These are phyloP conservation scores for Fusarium redolens DNA, from an alignment of 2,329 filamentous ascomycete species.

Conservation along the genomic window DNA sequence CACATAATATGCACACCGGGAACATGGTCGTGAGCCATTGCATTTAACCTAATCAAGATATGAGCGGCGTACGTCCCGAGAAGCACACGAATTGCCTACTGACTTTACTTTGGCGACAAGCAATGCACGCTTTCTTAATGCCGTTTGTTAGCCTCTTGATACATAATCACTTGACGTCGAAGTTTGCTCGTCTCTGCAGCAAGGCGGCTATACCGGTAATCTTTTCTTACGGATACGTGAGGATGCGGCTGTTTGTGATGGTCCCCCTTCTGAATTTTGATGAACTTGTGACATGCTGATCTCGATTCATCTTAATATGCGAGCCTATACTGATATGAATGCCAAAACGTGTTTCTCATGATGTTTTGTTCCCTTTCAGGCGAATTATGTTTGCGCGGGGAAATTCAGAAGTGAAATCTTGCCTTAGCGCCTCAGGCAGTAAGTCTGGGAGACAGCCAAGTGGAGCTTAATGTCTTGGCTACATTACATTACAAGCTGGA, in stretches of 20 bases:
- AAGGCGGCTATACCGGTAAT: slow-evolving; percentile 8
- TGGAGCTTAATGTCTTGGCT: neutral
- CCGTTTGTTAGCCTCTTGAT: neutral
- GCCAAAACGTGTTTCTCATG: neutral
- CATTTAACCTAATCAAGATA: neutral
- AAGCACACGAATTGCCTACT: fast-evolving
- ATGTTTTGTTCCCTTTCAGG: neutral
- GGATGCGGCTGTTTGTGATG: neutral
- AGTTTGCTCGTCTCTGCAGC: fast-evolving
- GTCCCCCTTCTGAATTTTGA: neutral
- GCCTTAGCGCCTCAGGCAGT: neutral
- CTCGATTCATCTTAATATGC: neutral
- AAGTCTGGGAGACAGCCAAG: fast-evolving
- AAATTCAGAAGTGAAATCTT: neutral
- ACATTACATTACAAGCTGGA: no score
- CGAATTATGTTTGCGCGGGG: neutral
- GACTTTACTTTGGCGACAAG: slow-evolving; percentile 23
- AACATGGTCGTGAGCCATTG: slow-evolving; percentile 13
- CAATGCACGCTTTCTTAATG: slow-evolving; percentile 1
- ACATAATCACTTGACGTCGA: neutral
- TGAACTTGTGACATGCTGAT: neutral
- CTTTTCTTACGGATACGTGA: slow-evolving; percentile 10
- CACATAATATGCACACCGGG: neutral
- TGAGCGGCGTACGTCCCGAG: fast-evolving
- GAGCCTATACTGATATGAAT: neutral